These are phyloP conservation scores for Tephrocybe sp. DNA, from an alignment of 768 basidiomycete genomes.

Conservation along the genomic window DNA sequence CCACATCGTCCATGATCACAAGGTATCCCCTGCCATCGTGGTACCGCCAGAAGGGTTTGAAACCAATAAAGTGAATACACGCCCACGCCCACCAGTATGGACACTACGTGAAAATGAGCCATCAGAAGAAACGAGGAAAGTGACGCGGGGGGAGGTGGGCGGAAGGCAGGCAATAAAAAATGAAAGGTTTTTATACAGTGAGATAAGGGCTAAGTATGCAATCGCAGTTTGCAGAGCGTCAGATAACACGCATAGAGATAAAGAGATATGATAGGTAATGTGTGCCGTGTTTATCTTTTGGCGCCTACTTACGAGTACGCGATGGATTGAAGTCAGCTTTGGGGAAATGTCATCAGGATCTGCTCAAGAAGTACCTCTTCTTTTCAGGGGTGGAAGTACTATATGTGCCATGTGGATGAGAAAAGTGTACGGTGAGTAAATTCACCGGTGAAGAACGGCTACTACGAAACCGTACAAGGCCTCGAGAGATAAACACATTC, in stretches of 20 bases:
- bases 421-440: no score
- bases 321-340: not conserved
- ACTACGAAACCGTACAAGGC: no score
- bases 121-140: no score
- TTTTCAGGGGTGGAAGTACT: no score
- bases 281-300: not conserved
- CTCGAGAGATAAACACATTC: no score
- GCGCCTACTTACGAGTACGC: not conserved
- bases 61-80: no score
- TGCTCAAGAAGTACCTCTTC: not conserved
- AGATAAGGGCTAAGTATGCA: slow-evolving; percentile 3
- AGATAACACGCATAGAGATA: slow-evolving; percentile 3
- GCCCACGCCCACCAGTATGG: not conserved
- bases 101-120: no score
- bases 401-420: no score
- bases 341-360: not conserved
- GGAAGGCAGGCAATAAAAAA: not conserved
- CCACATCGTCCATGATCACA: slow-evolving; percentile 1
- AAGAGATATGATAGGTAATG: slow-evolving; percentile 3
- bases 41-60: no score
- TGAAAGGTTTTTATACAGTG: not conserved
- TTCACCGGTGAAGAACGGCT: no score
- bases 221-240: not conserved
- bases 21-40: no score
- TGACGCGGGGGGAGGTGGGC: not conserved